Evolutionary conservation across 1,284 basidiomycete genomes (phyloP).

Genomic region (Schizopora paradoxa): DNA sequence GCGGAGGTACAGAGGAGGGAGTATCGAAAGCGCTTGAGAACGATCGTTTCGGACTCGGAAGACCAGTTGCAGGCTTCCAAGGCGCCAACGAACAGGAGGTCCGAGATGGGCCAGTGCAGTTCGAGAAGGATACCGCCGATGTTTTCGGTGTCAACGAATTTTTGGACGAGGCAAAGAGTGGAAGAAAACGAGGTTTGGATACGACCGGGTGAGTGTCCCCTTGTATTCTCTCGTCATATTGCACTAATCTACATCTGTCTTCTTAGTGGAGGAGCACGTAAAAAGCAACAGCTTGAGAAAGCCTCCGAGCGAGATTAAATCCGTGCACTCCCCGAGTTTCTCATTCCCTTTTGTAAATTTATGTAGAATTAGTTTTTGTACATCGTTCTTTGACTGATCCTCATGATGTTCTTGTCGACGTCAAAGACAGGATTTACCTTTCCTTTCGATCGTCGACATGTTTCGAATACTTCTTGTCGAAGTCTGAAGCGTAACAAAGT

Average conservation of each 20-base stretch:
- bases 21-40: constrained; percentile 87
- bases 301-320: constrained; percentile 19
- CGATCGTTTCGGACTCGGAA: constrained; percentile 92
- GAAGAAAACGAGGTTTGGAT: constrained; percentile 85
- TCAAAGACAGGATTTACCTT: background rate
- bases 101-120: constrained; percentile 94
- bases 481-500: too few relatives aligned
- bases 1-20: constrained; percentile 92
- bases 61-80: constrained; percentile 82
- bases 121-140: constrained; percentile 95
- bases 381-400: background rate
- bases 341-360: too few relatives aligned
- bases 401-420: background rate
- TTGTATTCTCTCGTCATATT: constrained; percentile 2
- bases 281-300: constrained; percentile 25
- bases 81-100: constrained; percentile 80
- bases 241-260: background rate
- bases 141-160: constrained; percentile 99
- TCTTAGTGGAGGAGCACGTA: constrained; percentile 25
- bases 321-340: background rate
- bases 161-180: constrained; percentile 93
- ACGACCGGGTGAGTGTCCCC: constrained; percentile 55
- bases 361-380: constrained; percentile 1
- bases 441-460: constrained; percentile 1
- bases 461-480: background rate